Percentiles rank a stretch among this genome's conserved stretches.
Conservation (phyloP, 2,329 filamentous ascomycete species). For the Colletotrichum orbiculare region DNA sequence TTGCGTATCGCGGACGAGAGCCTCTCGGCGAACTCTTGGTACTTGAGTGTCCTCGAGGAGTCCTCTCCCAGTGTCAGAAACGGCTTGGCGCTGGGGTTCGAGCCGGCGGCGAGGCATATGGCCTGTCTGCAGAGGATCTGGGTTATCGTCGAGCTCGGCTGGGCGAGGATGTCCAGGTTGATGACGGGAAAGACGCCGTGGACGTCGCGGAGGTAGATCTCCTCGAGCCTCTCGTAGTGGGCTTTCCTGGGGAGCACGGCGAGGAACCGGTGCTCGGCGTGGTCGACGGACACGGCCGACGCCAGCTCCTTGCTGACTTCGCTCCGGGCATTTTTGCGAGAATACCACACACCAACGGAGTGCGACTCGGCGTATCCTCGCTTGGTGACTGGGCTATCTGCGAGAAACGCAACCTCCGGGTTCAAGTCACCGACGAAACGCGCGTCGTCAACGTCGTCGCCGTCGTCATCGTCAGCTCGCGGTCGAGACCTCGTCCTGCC, state of each 20-base stretch:
- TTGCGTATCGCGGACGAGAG: conserved; percentile 35
- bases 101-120: conserved; percentile 39
- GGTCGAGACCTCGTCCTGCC: background rate
- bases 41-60: conserved; percentile 21
- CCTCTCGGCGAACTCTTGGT: conserved; percentile 31
- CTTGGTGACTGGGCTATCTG: conserved; percentile 32
- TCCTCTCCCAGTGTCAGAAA: conserved; percentile 34
- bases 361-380: conserved; percentile 32
- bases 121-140: conserved; percentile 38
- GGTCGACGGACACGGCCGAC: conserved; percentile 22
- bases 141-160: conserved; percentile 35
- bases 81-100: conserved; percentile 36
- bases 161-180: conserved; percentile 37
- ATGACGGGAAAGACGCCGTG: conserved; percentile 40
- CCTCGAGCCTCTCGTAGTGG: conserved; percentile 38
- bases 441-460: conserved; percentile 30
- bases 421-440: conserved; percentile 40
- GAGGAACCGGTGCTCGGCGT: conserved; percentile 26
- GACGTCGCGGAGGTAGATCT: conserved; percentile 29
- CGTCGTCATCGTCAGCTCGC: conserved; percentile 10
- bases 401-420: conserved; percentile 41
- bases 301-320: conserved; percentile 9
- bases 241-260: conserved; percentile 18
- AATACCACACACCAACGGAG: conserved; percentile 36
- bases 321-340: conserved; percentile 10